phyloP scores from a whole-genome alignment of 352 stramenopile genomes.

The Globisporangium canariense region DNA sequence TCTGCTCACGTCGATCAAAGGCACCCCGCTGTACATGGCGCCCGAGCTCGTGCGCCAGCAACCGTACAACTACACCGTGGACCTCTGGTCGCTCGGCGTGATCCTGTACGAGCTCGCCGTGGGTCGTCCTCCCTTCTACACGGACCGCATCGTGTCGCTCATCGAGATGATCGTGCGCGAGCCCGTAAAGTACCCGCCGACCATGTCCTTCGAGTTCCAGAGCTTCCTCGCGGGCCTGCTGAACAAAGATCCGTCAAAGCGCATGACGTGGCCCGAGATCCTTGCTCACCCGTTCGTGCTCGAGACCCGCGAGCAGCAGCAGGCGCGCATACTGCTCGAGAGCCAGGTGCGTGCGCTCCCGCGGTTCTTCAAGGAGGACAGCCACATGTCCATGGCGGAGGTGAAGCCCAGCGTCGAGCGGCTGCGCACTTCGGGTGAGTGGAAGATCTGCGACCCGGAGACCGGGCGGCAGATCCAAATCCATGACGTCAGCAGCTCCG shows the following conservation, averaged over 20 bases:
- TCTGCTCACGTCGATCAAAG: slow-evolving; percentile 92
- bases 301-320: slow-evolving; percentile 72
- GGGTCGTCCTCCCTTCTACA: slow-evolving; percentile 93
- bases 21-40: slow-evolving; percentile 94
- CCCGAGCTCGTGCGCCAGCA: slow-evolving; percentile 92
- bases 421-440: slow-evolving; percentile 74
- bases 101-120: slow-evolving; percentile 94
- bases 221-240: slow-evolving; percentile 89
- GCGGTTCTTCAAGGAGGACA: slow-evolving; percentile 63
- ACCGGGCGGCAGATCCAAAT: slow-evolving; percentile 49
- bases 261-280: slow-evolving; percentile 89
- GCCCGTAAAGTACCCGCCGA: slow-evolving; percentile 82
- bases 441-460: slow-evolving; percentile 81
- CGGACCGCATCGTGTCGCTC: slow-evolving; percentile 90
- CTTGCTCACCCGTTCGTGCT: slow-evolving; percentile 88
- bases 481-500: neutral
- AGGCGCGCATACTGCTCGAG: slow-evolving; percentile 48
- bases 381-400: slow-evolving; percentile 29
- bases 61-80: slow-evolving; percentile 93
- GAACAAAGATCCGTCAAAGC: slow-evolving; percentile 84
- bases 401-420: slow-evolving; percentile 67
- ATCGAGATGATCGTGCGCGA: slow-evolving; percentile 97
- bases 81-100: slow-evolving; percentile 93
- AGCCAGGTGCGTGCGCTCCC: slow-evolving; percentile 54
- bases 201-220: slow-evolving; percentile 81